A percentile compares a stretch with the other conserved stretches of the same genome.
phyloP scores from a whole-genome alignment of 495 filamentous ascomycete species.

The Lophiotrema nucula region DNA sequence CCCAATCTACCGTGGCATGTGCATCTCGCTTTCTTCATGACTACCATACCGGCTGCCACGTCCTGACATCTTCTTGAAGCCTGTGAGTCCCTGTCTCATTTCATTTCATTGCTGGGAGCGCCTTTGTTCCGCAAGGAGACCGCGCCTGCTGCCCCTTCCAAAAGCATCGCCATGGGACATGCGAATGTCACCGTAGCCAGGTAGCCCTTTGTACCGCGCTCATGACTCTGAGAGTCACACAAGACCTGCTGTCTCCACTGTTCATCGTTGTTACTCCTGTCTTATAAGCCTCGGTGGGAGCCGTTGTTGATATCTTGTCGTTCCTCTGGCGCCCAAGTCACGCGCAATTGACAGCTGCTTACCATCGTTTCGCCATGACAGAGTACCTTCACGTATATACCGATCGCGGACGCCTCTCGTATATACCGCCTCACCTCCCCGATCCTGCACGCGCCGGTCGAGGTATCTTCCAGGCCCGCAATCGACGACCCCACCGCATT shows the following conservation, averaged over 20 bases:
- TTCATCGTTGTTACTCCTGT: not conserved
- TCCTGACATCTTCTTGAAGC: constrained; percentile 5
- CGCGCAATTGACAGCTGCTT: constrained; percentile 15
- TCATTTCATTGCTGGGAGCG: constrained; percentile 1
- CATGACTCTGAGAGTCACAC: constrained; percentile 30
- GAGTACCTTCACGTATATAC: constrained; percentile 30
- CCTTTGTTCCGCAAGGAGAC: constrained; percentile 32
- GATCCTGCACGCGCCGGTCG: constrained; percentile 11
- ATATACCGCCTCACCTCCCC: constrained; percentile 29
- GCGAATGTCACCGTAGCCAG: constrained; percentile 23
- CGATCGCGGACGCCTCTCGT: constrained; percentile 31
- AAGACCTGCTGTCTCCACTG: constrained; percentile 7
- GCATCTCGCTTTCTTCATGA: constrained; percentile 15
- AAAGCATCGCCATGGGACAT: constrained; percentile 25
- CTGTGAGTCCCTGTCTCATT: constrained; percentile 34
- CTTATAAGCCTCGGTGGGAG: not conserved
- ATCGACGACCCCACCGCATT: constrained; percentile 32
- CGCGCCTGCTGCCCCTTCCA: constrained; percentile 18
- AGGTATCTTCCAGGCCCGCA: constrained; percentile 27
- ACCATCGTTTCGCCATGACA: constrained; percentile 27
- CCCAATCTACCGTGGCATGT: constrained; percentile 25
- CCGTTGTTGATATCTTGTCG: not conserved
- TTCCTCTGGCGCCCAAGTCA: not conserved
- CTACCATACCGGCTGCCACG: constrained; percentile 2
- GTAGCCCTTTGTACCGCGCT: constrained; percentile 30